Percentiles rank a stretch among this genome's conserved stretches.
These are phyloP conservation scores for Eutypa lata DNA, from an alignment of 2,329 filamentous ascomycete genomes.

Conservation along the genomic window DNA sequence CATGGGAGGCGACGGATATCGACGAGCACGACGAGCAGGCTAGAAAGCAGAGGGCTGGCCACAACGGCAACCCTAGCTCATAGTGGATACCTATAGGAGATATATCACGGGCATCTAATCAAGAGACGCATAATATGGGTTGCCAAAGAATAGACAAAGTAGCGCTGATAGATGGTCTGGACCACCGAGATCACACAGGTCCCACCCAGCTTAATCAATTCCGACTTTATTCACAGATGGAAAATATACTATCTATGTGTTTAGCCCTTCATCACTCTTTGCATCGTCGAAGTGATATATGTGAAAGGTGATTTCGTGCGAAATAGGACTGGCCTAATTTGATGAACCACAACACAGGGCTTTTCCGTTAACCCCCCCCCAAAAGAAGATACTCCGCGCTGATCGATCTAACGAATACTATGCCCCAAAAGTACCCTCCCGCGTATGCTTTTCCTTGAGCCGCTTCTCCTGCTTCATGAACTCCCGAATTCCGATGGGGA, in stretches of 20 bases:
- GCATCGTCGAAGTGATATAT: no score
- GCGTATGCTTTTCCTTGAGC: conserved; percentile 70
- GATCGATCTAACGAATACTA: conserved; percentile 14
- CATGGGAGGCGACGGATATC: conserved; percentile 94
- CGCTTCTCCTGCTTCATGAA: conserved; percentile 98
- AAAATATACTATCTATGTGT: no score
- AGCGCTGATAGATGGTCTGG: not conserved
- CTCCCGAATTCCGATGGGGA: conserved; percentile 90
- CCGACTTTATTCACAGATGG: no score
- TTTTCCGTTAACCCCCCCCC: no score
- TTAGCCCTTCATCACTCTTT: no score
- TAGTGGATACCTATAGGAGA: conserved; percentile 1
- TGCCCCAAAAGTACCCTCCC: conserved; percentile 49
- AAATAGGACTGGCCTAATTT: no score
- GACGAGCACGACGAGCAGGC: conserved; percentile 83
- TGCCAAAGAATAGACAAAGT: not conserved
- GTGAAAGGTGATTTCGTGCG: no score
- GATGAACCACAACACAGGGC: no score
- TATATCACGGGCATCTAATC: conserved; percentile 1
- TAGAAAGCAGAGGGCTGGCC: conserved; percentile 40
- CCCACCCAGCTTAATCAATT: no score
- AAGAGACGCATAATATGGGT: not conserved
- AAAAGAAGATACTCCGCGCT: no score
- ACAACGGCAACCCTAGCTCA: conserved; percentile 19
- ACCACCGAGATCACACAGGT: not conserved